Base-by-base conservation (phyloP, 345 rosid species). In the Murraya paniculata region DNA sequence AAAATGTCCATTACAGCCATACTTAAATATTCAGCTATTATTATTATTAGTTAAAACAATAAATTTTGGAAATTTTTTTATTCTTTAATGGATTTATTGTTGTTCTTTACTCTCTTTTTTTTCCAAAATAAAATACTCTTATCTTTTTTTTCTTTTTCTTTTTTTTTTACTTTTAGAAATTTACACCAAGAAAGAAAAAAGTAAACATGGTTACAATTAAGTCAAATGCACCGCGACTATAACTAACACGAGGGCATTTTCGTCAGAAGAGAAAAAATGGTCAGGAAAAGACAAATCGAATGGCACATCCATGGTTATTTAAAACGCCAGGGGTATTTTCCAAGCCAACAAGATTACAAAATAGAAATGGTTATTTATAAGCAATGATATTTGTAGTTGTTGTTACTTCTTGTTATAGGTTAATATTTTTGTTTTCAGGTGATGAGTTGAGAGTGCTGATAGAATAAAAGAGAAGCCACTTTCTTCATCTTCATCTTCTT, bases 351-450 rank as follows among this genome's bases (percentile, higher is more conserved):
- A 50, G 71, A 64, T 16, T 75, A 64, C 78, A 50, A 75, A 64
- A 50, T 18, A 6, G 58, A 45, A 41, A 62, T 45, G 58, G 41
- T 28, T 74, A 45, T 74, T 39, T 74, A 74, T 41, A 60, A 73
- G 57, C 22, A 48, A 48, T 45, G 77, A 39, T 74, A 62, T 62
- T 74, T 64, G 77, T 62, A 38, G 66, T 73, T 38, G 77, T 45
- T 38, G 71, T 22, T 9, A 60, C 36, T 72, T 9, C 48, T 53
- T 30, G 72, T 72, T 76, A 4, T 66, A n/a, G 65, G 61, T 58
- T 58, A 58, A 22, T 22, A 57, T 36, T 72, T 72, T 4, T 31
- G 13, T 33, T 55, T 61, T 45, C 68, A 21, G 56, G 36, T 38
- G 38, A 39, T 59, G 74, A 53, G 45, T 22, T 35, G 68, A 33